Evolutionary conservation across 1,284 basidiomycete genomes (phyloP).

Genomic region (Coniferiporia sulphurascens): DNA sequence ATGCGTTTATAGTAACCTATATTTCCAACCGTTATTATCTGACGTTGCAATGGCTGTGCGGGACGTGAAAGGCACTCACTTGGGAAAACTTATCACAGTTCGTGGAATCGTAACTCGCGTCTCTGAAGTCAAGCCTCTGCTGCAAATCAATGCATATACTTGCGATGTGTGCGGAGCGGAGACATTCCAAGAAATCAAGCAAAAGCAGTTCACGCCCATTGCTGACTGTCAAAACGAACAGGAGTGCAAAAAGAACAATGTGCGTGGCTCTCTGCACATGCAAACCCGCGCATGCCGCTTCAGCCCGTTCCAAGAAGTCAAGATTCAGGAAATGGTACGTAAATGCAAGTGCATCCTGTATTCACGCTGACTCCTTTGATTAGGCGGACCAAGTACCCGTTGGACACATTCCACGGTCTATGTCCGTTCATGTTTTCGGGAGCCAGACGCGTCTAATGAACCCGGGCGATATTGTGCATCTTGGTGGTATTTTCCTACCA

Average conservation of each 20-base stretch:
- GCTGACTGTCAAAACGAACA: conserved; percentile 79
- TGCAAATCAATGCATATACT: conserved; percentile 97
- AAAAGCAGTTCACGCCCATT: conserved; percentile 88
- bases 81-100: conserved; percentile 92
- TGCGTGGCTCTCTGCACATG: conserved; percentile 92
- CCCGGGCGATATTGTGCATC: conserved; percentile 93
- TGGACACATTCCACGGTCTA: conserved; percentile 97
- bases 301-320: conserved; percentile 97
- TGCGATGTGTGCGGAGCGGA: conserved; percentile 98
- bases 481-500: conserved; percentile 88
- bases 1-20: conserved; percentile 69
- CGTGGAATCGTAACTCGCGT: conserved; percentile 98
- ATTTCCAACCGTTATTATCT: conserved; percentile 80
- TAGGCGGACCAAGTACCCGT: conserved; percentile 99
- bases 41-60: conserved; percentile 84
- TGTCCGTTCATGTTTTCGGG: conserved; percentile 94
- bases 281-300: conserved; percentile 97
- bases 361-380: conserved; percentile 18
- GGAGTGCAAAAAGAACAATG: conserved; percentile 84
- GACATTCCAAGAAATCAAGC: conserved; percentile 97
- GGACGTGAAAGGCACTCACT: conserved; percentile 78
- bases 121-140: conserved; percentile 96
- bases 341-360: background rate
- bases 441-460: conserved; percentile 87
- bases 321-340: conserved; percentile 96